Percentiles rank a stretch among this genome's conserved stretches.
phyloP scores from a whole-genome alignment of 164 flowering plant species.

The Malania oleifera region DNA sequence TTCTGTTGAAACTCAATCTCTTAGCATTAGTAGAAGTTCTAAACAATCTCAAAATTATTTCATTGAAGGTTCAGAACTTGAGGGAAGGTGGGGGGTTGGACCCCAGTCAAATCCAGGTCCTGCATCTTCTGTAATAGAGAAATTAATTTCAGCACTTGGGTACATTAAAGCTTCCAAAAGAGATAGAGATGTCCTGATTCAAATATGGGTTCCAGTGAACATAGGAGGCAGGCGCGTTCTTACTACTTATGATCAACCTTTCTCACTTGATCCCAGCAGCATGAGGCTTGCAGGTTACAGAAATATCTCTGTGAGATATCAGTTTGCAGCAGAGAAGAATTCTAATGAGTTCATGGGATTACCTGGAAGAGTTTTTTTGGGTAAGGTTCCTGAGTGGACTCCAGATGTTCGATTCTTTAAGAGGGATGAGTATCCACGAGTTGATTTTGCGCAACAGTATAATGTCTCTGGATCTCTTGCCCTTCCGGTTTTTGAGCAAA shows the following conservation, averaged over 20 bases:
- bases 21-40: slow-evolving; percentile 12
- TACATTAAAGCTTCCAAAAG: slow-evolving; percentile 36
- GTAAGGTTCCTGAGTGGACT: slow-evolving; percentile 86
- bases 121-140: slow-evolving; percentile 48
- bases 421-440: slow-evolving; percentile 68
- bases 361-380: slow-evolving; percentile 75
- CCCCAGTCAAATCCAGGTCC: slow-evolving; percentile 31
- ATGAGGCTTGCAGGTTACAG: slow-evolving; percentile 54
- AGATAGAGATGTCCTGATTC: slow-evolving; percentile 60
- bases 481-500: slow-evolving; percentile 77
- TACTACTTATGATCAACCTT: slow-evolving; percentile 60
- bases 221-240: slow-evolving; percentile 49
- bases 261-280: slow-evolving; percentile 33
- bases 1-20: slow-evolving; percentile 13
- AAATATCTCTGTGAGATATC: slow-evolving; percentile 48
- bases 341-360: slow-evolving; percentile 49
- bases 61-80: slow-evolving; percentile 32
- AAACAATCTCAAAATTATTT: slow-evolving; percentile 17
- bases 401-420: slow-evolving; percentile 78
- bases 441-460: slow-evolving; percentile 48
- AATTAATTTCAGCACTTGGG: slow-evolving; percentile 48
- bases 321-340: slow-evolving; percentile 62
- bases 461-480: slow-evolving; percentile 85
- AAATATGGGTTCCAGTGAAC: slow-evolving; percentile 76
- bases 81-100: slow-evolving; percentile 55